Percentiles rank a stretch among this genome's conserved stretches.
Evolutionary conservation across 129 eudicot species (phyloP).

Genomic region (Oenanthe sinensis): DNA sequence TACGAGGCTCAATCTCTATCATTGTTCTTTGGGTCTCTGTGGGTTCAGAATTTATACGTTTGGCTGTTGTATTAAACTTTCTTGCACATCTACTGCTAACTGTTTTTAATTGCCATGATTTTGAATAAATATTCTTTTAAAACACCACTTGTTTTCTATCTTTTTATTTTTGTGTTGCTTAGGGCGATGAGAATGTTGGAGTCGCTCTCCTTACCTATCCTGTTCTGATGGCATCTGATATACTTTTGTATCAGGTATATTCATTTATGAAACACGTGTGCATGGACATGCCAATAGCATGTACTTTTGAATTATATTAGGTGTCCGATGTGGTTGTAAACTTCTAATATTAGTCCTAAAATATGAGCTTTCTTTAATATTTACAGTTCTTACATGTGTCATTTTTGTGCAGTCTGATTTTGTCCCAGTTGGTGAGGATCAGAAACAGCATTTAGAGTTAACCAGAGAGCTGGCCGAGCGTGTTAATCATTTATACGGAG

Average conservation of each 20-base stretch:
- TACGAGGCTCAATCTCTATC: constrained; percentile 37
- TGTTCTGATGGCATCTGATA: constrained; percentile 98
- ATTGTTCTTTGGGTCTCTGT: constrained; percentile 1
- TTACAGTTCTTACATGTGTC: constrained; percentile 27
- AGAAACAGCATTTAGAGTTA: constrained; percentile 93
- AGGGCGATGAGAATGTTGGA: constrained; percentile 99
- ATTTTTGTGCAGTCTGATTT: constrained; percentile 75
- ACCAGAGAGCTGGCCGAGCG: constrained; percentile 97
- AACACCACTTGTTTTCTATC: background rate
- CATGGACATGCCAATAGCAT: background rate
- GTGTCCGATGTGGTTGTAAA: background rate
- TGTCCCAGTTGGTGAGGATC: constrained; percentile 99
- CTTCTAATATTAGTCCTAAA: background rate
- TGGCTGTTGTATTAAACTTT: background rate
- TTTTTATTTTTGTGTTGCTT: constrained; percentile 15
- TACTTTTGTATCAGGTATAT: constrained; percentile 88
- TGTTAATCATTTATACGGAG: constrained; percentile 78
- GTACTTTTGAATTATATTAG: background rate
- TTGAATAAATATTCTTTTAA: background rate
- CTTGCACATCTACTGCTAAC: background rate
- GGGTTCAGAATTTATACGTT: background rate
- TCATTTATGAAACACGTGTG: background rate
- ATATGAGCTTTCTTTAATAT: constrained; percentile 3
- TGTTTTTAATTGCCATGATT: background rate
- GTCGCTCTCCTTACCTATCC: constrained; percentile 96